Conservation (phyloP, 2,329 filamentous ascomycete genomes). For the Claviceps pazoutovae region DNA sequence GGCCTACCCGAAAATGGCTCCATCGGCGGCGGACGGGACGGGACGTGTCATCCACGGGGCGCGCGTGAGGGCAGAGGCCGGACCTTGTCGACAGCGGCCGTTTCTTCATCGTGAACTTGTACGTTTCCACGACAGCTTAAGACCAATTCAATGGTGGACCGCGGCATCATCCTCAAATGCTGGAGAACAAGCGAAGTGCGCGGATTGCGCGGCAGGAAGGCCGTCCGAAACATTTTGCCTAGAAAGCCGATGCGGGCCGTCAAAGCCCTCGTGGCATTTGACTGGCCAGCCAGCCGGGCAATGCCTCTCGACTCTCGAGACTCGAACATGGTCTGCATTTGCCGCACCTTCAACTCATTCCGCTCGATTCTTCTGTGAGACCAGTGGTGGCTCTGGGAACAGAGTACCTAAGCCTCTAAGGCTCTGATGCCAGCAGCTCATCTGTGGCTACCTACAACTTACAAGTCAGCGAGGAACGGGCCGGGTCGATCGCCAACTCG, state of each 20-base stretch:
- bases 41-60: conserved; percentile 6
- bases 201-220: not conserved
- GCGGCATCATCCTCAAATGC: not conserved
- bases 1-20: not conserved
- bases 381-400: too few species aligned
- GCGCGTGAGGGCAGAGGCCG: conserved; percentile 2
- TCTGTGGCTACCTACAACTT: too few species aligned
- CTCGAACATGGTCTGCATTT: too few species aligned
- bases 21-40: conserved; percentile 7
- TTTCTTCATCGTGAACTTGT: not conserved
- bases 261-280: not conserved
- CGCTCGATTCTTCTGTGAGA: too few species aligned
- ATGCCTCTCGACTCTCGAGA: not conserved
- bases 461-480: not conserved
- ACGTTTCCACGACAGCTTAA: not conserved
- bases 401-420: too few species aligned
- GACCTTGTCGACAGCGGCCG: conserved; percentile 1
- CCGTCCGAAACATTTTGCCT: not conserved
- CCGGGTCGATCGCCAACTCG: not conserved
- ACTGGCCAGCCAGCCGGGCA: not conserved
- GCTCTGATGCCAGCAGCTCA: too few species aligned
- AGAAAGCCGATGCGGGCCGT: not conserved
- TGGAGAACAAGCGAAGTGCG: not conserved
- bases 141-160: not conserved
- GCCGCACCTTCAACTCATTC: too few species aligned